Base-by-base conservation (phyloP, 495 filamentous ascomycete species). In the Hypomontagnella submonticulosa region DNA sequence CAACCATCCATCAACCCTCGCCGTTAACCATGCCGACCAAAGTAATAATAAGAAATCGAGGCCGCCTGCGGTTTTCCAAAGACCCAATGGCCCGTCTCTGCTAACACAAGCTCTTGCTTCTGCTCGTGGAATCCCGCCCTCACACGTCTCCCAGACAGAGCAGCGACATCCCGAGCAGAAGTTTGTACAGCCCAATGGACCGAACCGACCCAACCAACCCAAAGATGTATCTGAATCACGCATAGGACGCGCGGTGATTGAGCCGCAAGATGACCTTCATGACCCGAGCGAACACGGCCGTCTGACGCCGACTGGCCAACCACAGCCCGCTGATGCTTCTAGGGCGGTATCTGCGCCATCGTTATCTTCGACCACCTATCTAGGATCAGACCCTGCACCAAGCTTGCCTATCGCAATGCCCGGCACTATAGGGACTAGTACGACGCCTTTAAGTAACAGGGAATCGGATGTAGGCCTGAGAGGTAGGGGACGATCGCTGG, bases 31-130 rank as follows among this genome's bases (percentile, higher is more conserved):
- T 70, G 76, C 70, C 66, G 78, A 79, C 63, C 72, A 75, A 56
- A 61, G 60, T 34, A 75, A 80, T 77, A 83, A 80, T 75, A 80
- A 27, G 23, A 27, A 80, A 67, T 69, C 77, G 53, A 68, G 79
- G 56, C 74, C 73, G 69, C 77, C 77, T 69, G 59, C 75, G 42
- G 71, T 67, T 57, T 67, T 66, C 57, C 74, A 77, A 56, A 74
- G 79, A 58, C 68, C 71, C 52, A 75, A 72, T 67, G 81, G 79
- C 49, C 76, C 79, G 55, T 83, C 81, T 50, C 63, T 83, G 65
- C 78, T 83, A 65, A 78, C 80, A 52, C 77, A 82, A 73, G 81
- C 80, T 73, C 75, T 83, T 61, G 81, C 81, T 69, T 80, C 78
- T 74, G 81, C 81, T 63, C 81, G 81, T 70, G 81, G 81, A 66